A percentile compares a stretch with the other conserved stretches of the same genome.
Evolutionary conservation across 169 alveolate genomes (phyloP).

Genomic region (Plasmodium coatneyi): DNA sequence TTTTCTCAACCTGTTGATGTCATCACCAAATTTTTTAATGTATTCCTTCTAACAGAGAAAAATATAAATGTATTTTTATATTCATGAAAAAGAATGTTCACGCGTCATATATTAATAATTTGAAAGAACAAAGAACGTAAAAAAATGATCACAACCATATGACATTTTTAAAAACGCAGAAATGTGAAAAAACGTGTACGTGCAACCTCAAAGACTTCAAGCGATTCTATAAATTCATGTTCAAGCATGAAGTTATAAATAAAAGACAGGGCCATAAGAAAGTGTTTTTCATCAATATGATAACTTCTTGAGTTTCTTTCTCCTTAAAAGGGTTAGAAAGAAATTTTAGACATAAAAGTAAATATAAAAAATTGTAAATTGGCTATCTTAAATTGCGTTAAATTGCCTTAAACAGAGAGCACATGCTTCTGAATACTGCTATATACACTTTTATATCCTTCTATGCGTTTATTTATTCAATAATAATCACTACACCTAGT

Average conservation of each 20-base stretch:
- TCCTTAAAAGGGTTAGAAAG: constrained; percentile 34
- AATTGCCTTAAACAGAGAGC: neutral
- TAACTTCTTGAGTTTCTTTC: constrained; percentile 31
- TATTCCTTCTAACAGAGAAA: constrained; percentile 60
- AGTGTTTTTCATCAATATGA: constrained; percentile 49
- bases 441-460: neutral
- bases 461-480: constrained; percentile 1
- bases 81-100: constrained; percentile 29
- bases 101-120: neutral
- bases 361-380: neutral
- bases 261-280: constrained; percentile 59
- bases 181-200: neutral
- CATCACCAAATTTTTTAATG: constrained; percentile 49
- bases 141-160: neutral
- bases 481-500: neutral
- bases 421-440: neutral
- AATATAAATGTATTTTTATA: constrained; percentile 5
- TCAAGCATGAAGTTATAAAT: constrained; percentile 64
- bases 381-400: neutral
- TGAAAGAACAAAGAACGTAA: constrained; percentile 11
- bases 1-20: constrained; percentile 53
- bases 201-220: constrained; percentile 72
- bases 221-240: constrained; percentile 63
- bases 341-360: constrained; percentile 12
- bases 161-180: neutral